These are phyloP conservation scores for Aphanomyces stellatus DNA, from an alignment of 352 stramenopile species.

Conservation along the genomic window DNA sequence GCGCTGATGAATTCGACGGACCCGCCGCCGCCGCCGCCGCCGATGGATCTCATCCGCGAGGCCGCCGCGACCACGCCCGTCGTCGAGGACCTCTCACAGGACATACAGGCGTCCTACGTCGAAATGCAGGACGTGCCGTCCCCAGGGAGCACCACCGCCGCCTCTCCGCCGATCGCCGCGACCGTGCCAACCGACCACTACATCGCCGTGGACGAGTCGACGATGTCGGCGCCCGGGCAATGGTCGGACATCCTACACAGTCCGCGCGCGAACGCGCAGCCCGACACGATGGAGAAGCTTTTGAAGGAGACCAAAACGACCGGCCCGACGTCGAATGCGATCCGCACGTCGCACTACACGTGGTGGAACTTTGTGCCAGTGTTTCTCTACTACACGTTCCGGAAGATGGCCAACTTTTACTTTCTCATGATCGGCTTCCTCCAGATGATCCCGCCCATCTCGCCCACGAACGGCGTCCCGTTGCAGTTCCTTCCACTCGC, in stretches of 20 bases:
- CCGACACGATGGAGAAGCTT: not conserved
- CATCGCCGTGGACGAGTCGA: not conserved
- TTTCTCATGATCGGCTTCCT: slow-evolving; percentile 85
- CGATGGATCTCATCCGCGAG: not conserved
- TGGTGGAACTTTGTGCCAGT: slow-evolving; percentile 85
- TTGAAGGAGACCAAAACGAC: not conserved
- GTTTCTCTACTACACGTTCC: slow-evolving; percentile 81
- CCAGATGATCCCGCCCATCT: slow-evolving; percentile 78
- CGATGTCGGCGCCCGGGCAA: not conserved
- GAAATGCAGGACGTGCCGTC: not conserved
- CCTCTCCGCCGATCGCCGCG: not conserved
- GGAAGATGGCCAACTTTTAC: slow-evolving; percentile 84
- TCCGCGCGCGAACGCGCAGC: not conserved
- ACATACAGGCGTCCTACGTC: not conserved
- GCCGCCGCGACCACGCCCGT: no score
- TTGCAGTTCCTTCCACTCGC: slow-evolving; percentile 73
- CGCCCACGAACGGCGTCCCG: slow-evolving; percentile 66
- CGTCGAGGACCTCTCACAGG: not conserved
- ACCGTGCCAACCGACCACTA: not conserved
- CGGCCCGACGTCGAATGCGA: slow-evolving; percentile 44
- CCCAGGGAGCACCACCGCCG: not conserved
- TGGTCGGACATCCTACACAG: not conserved
- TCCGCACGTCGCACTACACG: slow-evolving; percentile 82
- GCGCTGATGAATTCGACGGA: no score
- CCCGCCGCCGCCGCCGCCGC: no score